phyloP scores from a whole-genome alignment of 2,329 filamentous ascomycete species.

The Allantophomopsis cytisporea region DNA sequence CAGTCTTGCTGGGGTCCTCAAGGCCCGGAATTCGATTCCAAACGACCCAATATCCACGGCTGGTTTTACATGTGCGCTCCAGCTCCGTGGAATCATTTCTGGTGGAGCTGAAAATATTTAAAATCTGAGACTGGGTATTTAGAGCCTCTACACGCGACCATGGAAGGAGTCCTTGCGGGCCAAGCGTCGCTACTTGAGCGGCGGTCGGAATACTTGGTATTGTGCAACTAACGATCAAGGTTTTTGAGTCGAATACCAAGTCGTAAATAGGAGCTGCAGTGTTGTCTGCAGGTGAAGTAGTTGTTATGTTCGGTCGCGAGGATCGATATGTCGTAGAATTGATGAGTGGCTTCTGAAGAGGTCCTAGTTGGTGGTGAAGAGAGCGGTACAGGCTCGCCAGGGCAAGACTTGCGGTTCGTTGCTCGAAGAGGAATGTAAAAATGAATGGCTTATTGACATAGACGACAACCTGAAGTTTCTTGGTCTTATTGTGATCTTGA shows the following conservation, averaged over 20 bases:
- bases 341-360: conserved; percentile 41
- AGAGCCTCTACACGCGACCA: conserved; percentile 52
- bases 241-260: conserved; percentile 45
- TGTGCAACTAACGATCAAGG: conserved; percentile 44
- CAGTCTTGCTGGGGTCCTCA: conserved; percentile 1
- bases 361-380: conserved; percentile 44
- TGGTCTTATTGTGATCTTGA: conserved; percentile 38
- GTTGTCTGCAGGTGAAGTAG: conserved; percentile 7
- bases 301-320: conserved; percentile 24
- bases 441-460: conserved; percentile 67
- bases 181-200: conserved; percentile 11
- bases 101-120: conserved; percentile 39
- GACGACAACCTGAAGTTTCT: conserved; percentile 53
- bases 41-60: conserved; percentile 55
- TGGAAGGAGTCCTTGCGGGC: conserved; percentile 12
- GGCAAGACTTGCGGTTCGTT: conserved; percentile 42
- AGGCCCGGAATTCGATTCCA: conserved; percentile 43
- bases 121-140: conserved; percentile 49
- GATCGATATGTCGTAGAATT: conserved; percentile 43
- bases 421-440: conserved; percentile 60
- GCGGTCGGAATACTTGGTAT: conserved; percentile 52
- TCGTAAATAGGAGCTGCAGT: conserved; percentile 38
- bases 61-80: conserved; percentile 53
- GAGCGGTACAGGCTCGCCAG: conserved; percentile 42
- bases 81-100: conserved; percentile 28